Conservation (phyloP, 805 yeast genomes). For the Metschnikowia bowlesiae region DNA sequence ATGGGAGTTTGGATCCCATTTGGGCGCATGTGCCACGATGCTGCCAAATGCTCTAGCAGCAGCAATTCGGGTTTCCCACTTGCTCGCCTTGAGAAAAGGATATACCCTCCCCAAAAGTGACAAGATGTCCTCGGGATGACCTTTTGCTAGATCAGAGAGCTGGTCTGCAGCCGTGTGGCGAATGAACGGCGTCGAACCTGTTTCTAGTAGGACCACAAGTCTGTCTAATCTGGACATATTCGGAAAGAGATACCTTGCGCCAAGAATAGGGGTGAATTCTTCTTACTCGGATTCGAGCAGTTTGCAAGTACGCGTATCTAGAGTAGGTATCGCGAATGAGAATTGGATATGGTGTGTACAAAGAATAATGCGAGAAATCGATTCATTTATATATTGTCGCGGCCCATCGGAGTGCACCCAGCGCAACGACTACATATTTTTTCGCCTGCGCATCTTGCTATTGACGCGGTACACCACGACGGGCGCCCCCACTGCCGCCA, state of each 20-base stretch:
- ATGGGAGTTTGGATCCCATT: constrained; percentile 78
- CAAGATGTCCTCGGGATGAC: constrained; percentile 89
- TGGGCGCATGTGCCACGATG: constrained; percentile 68
- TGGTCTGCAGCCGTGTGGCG: constrained; percentile 97
- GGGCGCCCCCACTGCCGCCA: not conserved
- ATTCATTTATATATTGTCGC: constrained; percentile 11
- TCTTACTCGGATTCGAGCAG: not conserved
- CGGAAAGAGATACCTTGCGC: not conserved
- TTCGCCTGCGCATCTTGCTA: not conserved
- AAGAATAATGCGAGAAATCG: constrained; percentile 12
- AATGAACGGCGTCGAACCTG: constrained; percentile 91
- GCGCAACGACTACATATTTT: not conserved
- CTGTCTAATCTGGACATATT: constrained; percentile 51
- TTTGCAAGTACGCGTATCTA: not conserved
- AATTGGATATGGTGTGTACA: constrained; percentile 9
- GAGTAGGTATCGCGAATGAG: constrained; percentile 3
- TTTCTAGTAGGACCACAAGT: constrained; percentile 65
- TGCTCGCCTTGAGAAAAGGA: constrained; percentile 75
- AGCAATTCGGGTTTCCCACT: constrained; percentile 95
- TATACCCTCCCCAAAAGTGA: constrained; percentile 82
- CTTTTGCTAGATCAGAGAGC: constrained; percentile 85
- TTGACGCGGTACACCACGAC: not conserved
- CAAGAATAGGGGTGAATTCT: not conserved
- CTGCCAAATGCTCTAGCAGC: constrained; percentile 96
- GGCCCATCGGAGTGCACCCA: constrained; percentile 14